Evolutionary conservation across 31 red algal genomes (phyloP).

Genomic region (Pterothamnion heteromorphum): DNA sequence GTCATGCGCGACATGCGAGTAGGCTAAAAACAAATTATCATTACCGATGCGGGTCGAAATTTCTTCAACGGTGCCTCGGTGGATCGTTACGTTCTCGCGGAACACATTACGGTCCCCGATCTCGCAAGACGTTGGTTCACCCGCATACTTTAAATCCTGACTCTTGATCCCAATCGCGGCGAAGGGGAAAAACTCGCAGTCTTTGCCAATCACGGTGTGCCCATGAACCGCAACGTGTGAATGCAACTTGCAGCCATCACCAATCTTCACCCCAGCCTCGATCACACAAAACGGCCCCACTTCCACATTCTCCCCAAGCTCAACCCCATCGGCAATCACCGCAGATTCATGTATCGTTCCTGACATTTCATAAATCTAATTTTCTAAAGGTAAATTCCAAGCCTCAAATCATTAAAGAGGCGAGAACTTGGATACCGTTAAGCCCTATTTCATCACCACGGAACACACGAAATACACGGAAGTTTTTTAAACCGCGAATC

Average conservation of each 20-base stretch:
- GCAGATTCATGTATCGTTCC: slow-evolving; percentile 6
- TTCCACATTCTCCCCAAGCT: not conserved
- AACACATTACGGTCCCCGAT: not conserved
- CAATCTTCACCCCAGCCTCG: not conserved
- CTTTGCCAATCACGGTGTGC: not conserved
- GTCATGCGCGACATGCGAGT: slow-evolving; percentile 38
- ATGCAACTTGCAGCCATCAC: not conserved
- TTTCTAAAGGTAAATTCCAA: too few relatives aligned
- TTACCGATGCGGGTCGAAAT: not conserved
- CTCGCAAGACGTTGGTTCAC: not conserved
- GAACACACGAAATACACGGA: too few relatives aligned
- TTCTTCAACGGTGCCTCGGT: not conserved
- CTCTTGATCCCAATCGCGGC: not conserved
- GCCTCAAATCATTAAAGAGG: too few relatives aligned
- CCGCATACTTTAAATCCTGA: slow-evolving; percentile 1
- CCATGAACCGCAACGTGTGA: not conserved
- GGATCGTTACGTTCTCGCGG: not conserved
- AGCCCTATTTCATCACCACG: too few relatives aligned
- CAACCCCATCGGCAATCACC: not conserved
- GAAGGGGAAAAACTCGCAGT: not conserved
- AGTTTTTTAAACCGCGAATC: too few relatives aligned
- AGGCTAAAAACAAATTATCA: slow-evolving; percentile 8
- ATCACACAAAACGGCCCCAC: slow-evolving; percentile 17
- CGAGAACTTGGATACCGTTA: too few relatives aligned
- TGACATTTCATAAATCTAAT: too few relatives aligned